A percentile compares a stretch with the other conserved stretches of the same genome.
phyloP scores from a whole-genome alignment of 352 stramenopile species.

The Phytophthora pini region DNA sequence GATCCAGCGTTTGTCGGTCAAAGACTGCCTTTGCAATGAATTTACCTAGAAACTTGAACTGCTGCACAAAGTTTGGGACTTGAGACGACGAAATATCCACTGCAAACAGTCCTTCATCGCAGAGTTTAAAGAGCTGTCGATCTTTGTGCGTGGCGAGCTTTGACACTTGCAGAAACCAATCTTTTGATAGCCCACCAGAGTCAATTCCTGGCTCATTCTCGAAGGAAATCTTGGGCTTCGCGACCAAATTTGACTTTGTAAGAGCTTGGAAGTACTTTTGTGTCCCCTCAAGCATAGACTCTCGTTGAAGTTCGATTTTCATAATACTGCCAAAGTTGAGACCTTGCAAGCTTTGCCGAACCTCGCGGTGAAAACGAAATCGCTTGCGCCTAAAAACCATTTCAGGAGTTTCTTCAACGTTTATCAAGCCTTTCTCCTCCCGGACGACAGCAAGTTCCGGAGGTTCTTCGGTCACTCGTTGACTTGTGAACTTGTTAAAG shows the following conservation, averaged over 20 bases:
- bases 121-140: slow-evolving; percentile 57
- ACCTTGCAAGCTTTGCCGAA: slow-evolving; percentile 53
- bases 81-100: slow-evolving; percentile 48
- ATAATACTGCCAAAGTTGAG: slow-evolving; percentile 43
- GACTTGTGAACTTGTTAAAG: slow-evolving; percentile 88
- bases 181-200: slow-evolving; percentile 88
- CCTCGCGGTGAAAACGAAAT: slow-evolving; percentile 84
- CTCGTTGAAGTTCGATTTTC: slow-evolving; percentile 56
- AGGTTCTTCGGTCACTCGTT: slow-evolving; percentile 69
- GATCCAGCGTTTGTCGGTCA: slow-evolving; percentile 82
- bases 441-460: slow-evolving; percentile 51
- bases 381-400: slow-evolving; percentile 88
- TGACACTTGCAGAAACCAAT: slow-evolving; percentile 89
- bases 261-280: slow-evolving; percentile 57
- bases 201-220: slow-evolving; percentile 88
- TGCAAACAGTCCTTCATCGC: slow-evolving; percentile 59
- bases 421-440: slow-evolving; percentile 45
- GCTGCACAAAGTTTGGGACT: slow-evolving; percentile 38
- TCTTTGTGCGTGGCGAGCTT: slow-evolving; percentile 45
- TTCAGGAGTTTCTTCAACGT: slow-evolving; percentile 71
- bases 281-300: slow-evolving; percentile 78
- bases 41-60: slow-evolving; percentile 78
- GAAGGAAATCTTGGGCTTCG: slow-evolving; percentile 85
- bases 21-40: slow-evolving; percentile 89
- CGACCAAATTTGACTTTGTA: slow-evolving; percentile 54